These are phyloP conservation scores for Termitomyces sp. DNA, from an alignment of 768 basidiomycete genomes.

Conservation along the genomic window DNA sequence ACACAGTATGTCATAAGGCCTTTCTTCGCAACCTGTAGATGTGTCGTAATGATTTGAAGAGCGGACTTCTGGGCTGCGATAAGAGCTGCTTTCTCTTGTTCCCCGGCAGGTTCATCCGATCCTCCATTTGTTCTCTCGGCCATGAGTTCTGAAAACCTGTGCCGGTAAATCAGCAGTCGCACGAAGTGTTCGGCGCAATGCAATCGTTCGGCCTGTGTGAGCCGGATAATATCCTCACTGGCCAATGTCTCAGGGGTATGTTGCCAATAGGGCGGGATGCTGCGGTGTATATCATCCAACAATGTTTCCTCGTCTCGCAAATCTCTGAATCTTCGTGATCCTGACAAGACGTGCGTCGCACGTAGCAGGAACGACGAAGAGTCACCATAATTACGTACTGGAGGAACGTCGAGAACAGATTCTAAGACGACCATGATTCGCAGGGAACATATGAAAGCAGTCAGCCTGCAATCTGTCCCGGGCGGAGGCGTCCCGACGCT, in stretches of 20 bases:
- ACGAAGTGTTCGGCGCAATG: slow-evolving; percentile 88
- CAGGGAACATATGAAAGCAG: slow-evolving; percentile 73
- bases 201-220: slow-evolving; percentile 84
- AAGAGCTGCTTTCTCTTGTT: slow-evolving; percentile 77
- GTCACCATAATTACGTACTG: slow-evolving; percentile 55
- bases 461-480: slow-evolving; percentile 71
- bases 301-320: slow-evolving; percentile 77
- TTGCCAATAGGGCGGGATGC: slow-evolving; percentile 73
- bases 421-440: slow-evolving; percentile 87
- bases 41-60: slow-evolving; percentile 74
- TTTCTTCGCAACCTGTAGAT: slow-evolving; percentile 81
- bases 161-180: slow-evolving; percentile 83
- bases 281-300: slow-evolving; percentile 72
- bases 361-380: slow-evolving; percentile 73
- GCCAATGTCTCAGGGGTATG: slow-evolving; percentile 77
- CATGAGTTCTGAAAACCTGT: slow-evolving; percentile 75
- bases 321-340: slow-evolving; percentile 55
- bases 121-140: slow-evolving; percentile 58
- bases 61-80: slow-evolving; percentile 71
- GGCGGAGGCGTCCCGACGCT: slow-evolving; percentile 60
- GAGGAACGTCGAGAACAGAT: slow-evolving; percentile 79
- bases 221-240: slow-evolving; percentile 80
- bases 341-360: slow-evolving; percentile 65
- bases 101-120: slow-evolving; percentile 51
- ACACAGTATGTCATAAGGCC: slow-evolving; percentile 92